Evolutionary conservation across 106 monocot species (phyloP).

Genomic region (Allium sativum): DNA sequence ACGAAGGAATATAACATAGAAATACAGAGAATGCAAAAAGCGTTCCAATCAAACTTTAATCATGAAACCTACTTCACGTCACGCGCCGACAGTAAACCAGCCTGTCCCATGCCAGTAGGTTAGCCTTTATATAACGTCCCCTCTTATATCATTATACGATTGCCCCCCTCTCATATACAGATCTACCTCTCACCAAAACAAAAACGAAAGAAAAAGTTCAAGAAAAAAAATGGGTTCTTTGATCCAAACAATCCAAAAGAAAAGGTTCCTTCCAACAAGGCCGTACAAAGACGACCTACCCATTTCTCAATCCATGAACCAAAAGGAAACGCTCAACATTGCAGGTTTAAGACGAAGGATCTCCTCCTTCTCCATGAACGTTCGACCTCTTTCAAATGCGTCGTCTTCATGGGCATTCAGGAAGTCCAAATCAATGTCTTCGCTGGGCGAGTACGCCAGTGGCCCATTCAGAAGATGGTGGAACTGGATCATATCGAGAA

Average conservation of each 20-base stretch:
- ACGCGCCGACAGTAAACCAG: slow-evolving; percentile 22
- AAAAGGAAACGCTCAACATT: slow-evolving; percentile 14
- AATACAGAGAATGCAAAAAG: too few relatives aligned
- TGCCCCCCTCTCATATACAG: neutral
- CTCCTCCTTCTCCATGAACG: slow-evolving; percentile 64
- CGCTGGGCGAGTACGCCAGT: slow-evolving; percentile 36
- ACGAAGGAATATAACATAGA: too few relatives aligned
- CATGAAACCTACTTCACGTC: slow-evolving; percentile 25
- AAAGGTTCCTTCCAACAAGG: slow-evolving; percentile 46
- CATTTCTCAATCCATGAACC: slow-evolving; percentile 11
- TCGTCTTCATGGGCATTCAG: slow-evolving; percentile 35
- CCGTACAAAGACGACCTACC: slow-evolving; percentile 56
- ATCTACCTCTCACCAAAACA: neutral
- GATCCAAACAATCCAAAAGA: slow-evolving; percentile 47
- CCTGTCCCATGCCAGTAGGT: slow-evolving; percentile 12
- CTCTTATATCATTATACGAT: too few relatives aligned
- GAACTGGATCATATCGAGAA: slow-evolving; percentile 72
- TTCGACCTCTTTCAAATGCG: slow-evolving; percentile 41
- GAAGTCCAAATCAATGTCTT: slow-evolving; percentile 67
- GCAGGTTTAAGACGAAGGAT: slow-evolving; percentile 46
- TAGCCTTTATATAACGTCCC: neutral
- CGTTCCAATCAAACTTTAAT: neutral
- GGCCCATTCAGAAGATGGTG: slow-evolving; percentile 63
- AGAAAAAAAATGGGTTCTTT: slow-evolving; percentile 27
- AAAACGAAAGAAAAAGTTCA: neutral